Percentiles rank a stretch among this genome's conserved stretches.
These are phyloP conservation scores for Colletotrichum caudatum DNA, from an alignment of 2,329 filamentous ascomycete species.

Conservation along the genomic window DNA sequence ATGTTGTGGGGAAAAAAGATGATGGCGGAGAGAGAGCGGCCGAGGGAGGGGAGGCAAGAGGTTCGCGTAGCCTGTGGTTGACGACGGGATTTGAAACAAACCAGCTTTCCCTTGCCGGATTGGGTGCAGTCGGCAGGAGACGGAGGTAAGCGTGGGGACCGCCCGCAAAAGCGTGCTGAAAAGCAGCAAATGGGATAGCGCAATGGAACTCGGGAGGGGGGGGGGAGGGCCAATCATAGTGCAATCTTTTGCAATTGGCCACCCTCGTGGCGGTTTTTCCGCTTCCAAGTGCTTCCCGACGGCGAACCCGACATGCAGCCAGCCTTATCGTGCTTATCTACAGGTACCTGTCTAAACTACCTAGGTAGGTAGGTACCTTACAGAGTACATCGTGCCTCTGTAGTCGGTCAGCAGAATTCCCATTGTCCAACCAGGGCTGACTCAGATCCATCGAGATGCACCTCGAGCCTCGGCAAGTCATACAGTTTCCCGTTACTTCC, in stretches of 20 bases:
- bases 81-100: slow-evolving; percentile 39
- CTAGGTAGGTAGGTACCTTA: too few species aligned
- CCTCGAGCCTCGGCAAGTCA: slow-evolving; percentile 25
- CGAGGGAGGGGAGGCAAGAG: slow-evolving; percentile 14
- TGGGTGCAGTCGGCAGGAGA: slow-evolving; percentile 37
- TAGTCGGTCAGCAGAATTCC: slow-evolving; percentile 23
- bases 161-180: slow-evolving; percentile 8
- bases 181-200: slow-evolving; percentile 26
- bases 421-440: slow-evolving; percentile 10
- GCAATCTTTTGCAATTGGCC: slow-evolving; percentile 29
- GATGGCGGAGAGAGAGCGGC: slow-evolving; percentile 11
- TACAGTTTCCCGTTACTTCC: neutral
- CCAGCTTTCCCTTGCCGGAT: slow-evolving; percentile 35
- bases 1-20: slow-evolving; percentile 4
- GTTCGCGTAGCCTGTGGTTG: slow-evolving; percentile 8
- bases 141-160: slow-evolving; percentile 35
- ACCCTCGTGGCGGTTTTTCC: slow-evolving; percentile 33
- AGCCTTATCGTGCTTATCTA: neutral
- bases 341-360: too few species aligned
- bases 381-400: too few species aligned
- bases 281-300: slow-evolving; percentile 16
- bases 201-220: neutral
- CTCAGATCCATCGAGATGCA: slow-evolving; percentile 16
- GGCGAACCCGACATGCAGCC: slow-evolving; percentile 8
- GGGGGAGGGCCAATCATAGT: slow-evolving; percentile 26